phyloP scores from a whole-genome alignment of 495 filamentous ascomycete species.

The Podospora pseudoanserina region DNA sequence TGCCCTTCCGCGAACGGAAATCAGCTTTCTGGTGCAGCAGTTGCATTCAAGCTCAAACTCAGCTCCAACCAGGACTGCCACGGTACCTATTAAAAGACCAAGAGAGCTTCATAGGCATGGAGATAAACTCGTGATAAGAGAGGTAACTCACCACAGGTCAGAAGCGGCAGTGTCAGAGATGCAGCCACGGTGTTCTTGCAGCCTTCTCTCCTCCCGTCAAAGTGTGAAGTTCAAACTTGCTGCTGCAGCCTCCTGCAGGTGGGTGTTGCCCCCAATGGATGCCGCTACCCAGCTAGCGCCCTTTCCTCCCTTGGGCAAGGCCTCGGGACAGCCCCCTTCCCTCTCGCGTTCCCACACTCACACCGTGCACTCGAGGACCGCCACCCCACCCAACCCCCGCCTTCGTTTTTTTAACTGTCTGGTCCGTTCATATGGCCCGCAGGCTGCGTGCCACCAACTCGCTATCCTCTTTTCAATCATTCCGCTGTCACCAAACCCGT shows the following conservation, averaged over 20 bases:
- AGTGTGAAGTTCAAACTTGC: background rate
- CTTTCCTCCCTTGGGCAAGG: slow-evolving; percentile 26
- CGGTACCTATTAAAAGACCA: too few relatives aligned
- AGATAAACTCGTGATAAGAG: background rate
- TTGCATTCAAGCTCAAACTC: background rate
- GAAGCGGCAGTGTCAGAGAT: background rate
- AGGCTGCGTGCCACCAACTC: slow-evolving; percentile 51
- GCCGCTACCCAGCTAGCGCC: slow-evolving; percentile 15
- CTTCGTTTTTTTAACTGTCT: slow-evolving; percentile 46
- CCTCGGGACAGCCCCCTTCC: slow-evolving; percentile 14
- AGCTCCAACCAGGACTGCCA: background rate
- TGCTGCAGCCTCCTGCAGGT: slow-evolving; percentile 32
- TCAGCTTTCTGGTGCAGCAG: background rate
- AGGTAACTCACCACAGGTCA: background rate
- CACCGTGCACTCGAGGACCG: slow-evolving; percentile 29
- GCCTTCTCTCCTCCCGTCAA: background rate
- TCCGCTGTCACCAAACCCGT: slow-evolving; percentile 57
- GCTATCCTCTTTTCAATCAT: slow-evolving; percentile 60
- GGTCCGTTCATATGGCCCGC: slow-evolving; percentile 42
- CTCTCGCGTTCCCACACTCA: slow-evolving; percentile 22
- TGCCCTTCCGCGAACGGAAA: slow-evolving; percentile 12
- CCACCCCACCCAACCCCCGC: slow-evolving; percentile 41
- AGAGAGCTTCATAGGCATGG: background rate
- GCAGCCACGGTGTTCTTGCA: background rate
- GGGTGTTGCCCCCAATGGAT: slow-evolving; percentile 12